A percentile compares a stretch with the other conserved stretches of the same genome.
Conservation (phyloP, 257 asterid species). For the Ehretia macrophylla region DNA sequence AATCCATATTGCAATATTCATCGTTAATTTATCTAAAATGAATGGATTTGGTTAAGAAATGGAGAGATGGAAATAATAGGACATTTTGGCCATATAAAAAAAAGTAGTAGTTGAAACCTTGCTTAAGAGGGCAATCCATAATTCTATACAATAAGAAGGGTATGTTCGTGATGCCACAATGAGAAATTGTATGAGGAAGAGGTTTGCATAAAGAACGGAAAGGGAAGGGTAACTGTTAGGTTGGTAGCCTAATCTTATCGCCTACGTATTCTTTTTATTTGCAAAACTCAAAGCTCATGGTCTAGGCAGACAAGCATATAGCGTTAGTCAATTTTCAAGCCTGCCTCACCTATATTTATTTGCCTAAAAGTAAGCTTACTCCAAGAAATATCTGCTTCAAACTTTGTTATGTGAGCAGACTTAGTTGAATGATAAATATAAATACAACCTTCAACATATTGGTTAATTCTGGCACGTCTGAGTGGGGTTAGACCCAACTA, state of each 20-base stretch:
- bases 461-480: too few species aligned
- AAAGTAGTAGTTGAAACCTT: background rate
- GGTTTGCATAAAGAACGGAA: too few species aligned
- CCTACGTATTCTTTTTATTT: conserved; percentile 10
- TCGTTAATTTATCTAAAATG: too few species aligned
- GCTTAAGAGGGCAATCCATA: background rate
- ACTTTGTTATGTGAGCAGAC: too few species aligned
- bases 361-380: too few species aligned
- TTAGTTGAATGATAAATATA: too few species aligned
- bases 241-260: conserved; percentile 79
- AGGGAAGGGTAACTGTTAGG: conserved; percentile 48
- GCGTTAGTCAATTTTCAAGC: conserved; percentile 34
- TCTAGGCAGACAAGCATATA: conserved; percentile 32
- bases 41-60: too few species aligned
- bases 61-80: conserved; percentile 18
- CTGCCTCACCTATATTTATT: conserved; percentile 45
- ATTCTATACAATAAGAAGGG: background rate
- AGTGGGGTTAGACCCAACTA: too few species aligned
- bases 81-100: conserved; percentile 13
- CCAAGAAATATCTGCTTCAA: too few species aligned
- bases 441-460: too few species aligned
- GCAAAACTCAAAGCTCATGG: conserved; percentile 9
- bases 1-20: too few species aligned
- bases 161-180: background rate
- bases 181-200: background rate